Base-by-base conservation (phyloP, 106 monocot species). In the Acanthochlamys bracteata region DNA sequence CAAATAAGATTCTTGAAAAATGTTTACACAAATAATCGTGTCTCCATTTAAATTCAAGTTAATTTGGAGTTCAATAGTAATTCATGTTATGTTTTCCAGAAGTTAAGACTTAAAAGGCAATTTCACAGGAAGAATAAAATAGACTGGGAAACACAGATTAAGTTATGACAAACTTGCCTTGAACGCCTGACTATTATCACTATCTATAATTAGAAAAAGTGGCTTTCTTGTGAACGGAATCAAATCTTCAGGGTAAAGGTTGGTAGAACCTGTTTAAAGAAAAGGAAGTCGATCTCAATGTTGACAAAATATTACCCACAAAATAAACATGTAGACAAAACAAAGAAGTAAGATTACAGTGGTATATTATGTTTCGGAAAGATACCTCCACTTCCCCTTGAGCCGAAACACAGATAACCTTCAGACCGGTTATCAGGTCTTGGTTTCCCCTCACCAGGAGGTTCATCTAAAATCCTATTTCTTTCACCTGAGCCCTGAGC, bases 151-250 rank as follows among this genome's bases (percentile, higher is more conserved):
- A 39, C 40, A 4, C 7, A 65, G 43, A 71, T 56, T 55, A 80
- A 86, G 86, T 95, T 83, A 69, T 88, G 76, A 96, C 96, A 82
- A 96, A 91, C 96, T 88, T 91, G 96, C 96, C 91, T 96, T 96
- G 91, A 96, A 96, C 80, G 91, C 84, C 61, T 78, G 76, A 69
- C 91, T 96, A 67, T 60, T 88, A 55, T 91, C 88, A 69, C 96
- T 88, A 65, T 96, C 96, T 58, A 91, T 73, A 65, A 96, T 75
- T 62, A 96, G 73, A 75, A 96, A 91, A 71, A 96, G 87, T 26
- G 96, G 96, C 62, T 56, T 84, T 74, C 91, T 79, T 19, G 96
- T 96, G 67, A 96, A 96, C 13, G 96, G 87, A 72, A 96, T 75
- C 39, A 96, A 69, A 83, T 96, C 91, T 55, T 88, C 88, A 53